phyloP scores from a whole-genome alignment of 345 rosid species.

The Lumnitzera littorea region DNA sequence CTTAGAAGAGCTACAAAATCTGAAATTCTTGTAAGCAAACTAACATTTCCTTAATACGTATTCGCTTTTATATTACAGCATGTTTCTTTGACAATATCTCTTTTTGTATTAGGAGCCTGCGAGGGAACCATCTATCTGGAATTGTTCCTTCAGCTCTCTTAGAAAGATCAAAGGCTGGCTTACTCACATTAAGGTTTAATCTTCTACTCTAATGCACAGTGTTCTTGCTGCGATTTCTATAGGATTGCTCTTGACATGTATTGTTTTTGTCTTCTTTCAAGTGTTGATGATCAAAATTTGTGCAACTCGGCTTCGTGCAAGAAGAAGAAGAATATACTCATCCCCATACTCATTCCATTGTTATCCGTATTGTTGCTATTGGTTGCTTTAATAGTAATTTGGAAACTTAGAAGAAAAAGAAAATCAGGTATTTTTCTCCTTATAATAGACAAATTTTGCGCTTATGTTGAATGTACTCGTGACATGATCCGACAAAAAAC shows the following conservation, averaged over 20 bases:
- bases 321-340: slow-evolving; percentile 2
- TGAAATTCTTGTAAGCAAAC: slow-evolving; percentile 12
- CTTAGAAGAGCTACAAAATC: slow-evolving; percentile 5
- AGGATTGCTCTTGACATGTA: background rate
- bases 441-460: background rate
- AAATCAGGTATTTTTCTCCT: slow-evolving; percentile 17
- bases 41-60: background rate
- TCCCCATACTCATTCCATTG: slow-evolving; percentile 9
- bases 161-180: slow-evolving; percentile 25
- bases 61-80: background rate
- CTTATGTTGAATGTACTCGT: background rate
- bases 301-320: slow-evolving; percentile 12
- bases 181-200: slow-evolving; percentile 33
- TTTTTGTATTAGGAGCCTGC: slow-evolving; percentile 26
- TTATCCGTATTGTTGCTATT: background rate
- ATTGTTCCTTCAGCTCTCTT: slow-evolving; percentile 32
- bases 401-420: slow-evolving; percentile 23
- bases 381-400: slow-evolving; percentile 11
- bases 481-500: background rate
- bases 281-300: slow-evolving; percentile 28
- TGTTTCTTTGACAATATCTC: background rate
- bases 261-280: slow-evolving; percentile 18
- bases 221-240: too few relatives aligned
- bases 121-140: slow-evolving; percentile 47
- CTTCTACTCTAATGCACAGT: background rate